Conservation (phyloP, 441 rosid species). For the Jatropha podagrica region DNA sequence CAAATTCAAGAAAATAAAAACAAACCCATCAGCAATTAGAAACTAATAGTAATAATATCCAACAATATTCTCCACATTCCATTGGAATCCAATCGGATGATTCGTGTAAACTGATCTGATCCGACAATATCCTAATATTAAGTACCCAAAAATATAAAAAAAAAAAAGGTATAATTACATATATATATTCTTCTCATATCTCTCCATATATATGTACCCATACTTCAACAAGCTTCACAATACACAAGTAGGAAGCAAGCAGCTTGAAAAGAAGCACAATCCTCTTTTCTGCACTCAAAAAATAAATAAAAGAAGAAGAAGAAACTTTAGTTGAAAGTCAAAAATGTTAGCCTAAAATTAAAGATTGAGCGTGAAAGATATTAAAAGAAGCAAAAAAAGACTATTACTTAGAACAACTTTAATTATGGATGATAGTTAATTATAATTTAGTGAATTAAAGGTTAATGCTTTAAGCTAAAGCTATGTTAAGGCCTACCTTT, state of each 20-base stretch:
- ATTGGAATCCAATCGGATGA: no score
- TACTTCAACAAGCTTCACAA: conserved; percentile 26
- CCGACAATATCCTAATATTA: no score
- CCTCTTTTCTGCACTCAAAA: conserved; percentile 55
- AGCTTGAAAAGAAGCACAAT: conserved; percentile 57
- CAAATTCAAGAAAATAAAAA: background rate
- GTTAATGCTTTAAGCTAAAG: background rate
- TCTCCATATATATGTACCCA: conserved; percentile 8
- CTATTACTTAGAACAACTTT: background rate
- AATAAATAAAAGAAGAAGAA: background rate
- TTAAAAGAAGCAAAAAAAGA: background rate
- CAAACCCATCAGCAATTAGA: background rate
- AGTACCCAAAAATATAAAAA: no score
- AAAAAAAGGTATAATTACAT: background rate
- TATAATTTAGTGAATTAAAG: background rate
- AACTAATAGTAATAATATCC: background rate
- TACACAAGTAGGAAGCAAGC: conserved; percentile 56
- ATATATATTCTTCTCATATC: background rate
- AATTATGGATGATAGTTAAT: background rate
- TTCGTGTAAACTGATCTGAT: no score
- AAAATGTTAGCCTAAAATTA: background rate
- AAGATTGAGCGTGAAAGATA: background rate
- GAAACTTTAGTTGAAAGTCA: background rate
- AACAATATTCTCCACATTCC: no score
- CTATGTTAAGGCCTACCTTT: conserved; percentile 37